A percentile compares a stretch with the other conserved stretches of the same genome.
Evolutionary conservation across 805 yeast genomes (phyloP).

Genomic region (Candida hispaniensis): DNA sequence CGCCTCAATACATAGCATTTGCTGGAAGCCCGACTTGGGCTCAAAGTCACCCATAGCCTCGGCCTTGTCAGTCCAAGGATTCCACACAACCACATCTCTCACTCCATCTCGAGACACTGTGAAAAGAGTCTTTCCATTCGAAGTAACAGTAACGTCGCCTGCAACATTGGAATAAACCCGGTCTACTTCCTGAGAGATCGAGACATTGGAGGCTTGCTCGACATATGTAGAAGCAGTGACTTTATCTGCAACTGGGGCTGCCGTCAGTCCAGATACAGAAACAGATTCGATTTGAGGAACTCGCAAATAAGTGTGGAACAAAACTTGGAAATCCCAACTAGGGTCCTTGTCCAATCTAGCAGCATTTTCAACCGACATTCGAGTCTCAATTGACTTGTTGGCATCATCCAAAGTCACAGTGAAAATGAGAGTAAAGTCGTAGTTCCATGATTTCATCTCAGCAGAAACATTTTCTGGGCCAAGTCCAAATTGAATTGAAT

Average conservation of each 20-base stretch:
- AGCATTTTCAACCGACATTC: conserved; percentile 65
- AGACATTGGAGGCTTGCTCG: conserved; percentile 24
- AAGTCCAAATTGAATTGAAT: conserved; percentile 69
- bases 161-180: conserved; percentile 59
- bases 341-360: conserved; percentile 42
- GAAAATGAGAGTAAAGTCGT: conserved; percentile 68
- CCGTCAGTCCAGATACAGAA: conserved; percentile 66
- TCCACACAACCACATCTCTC: conserved; percentile 82
- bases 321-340: conserved; percentile 78
- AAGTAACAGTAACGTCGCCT: conserved; percentile 51
- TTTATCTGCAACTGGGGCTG: conserved; percentile 66
- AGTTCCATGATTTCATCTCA: conserved; percentile 51
- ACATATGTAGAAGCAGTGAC: conserved; percentile 41
- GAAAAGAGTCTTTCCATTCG: conserved; percentile 58
- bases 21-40: conserved; percentile 72
- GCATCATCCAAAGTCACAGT: conserved; percentile 53
- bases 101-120: conserved; percentile 55
- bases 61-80: conserved; percentile 90
- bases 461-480: conserved; percentile 71
- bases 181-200: conserved; percentile 54
- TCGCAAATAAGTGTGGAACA: conserved; percentile 82
- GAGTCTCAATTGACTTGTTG: conserved; percentile 42
- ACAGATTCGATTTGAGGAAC: conserved; percentile 70
- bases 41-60: conserved; percentile 75
- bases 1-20: conserved; percentile 93